Evolutionary conservation across 2,329 filamentous ascomycete species (phyloP), one percentile per base, ranked within the genome.

Genomic region (Aspergillus candidus): DNA sequence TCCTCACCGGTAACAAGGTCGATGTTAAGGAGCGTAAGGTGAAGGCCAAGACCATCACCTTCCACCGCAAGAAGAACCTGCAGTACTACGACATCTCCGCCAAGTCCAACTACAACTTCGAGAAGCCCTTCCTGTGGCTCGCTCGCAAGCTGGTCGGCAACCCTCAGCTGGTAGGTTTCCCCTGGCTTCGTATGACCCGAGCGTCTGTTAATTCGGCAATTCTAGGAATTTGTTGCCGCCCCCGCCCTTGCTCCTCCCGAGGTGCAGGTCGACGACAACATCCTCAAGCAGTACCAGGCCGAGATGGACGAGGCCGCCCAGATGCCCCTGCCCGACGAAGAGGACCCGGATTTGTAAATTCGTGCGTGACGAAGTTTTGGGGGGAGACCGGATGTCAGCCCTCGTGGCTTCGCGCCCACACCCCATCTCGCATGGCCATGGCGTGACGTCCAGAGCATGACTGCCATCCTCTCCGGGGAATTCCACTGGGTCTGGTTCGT

Each of bases 41-140:
- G 70, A 98, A 98, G 84, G 93, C 93, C 69, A 98, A 98, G 88
- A 94, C 91, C 70, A 98, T 98, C 75, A 98, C 93, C 58, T 98
- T 98, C 87, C 93, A 98, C 82, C 88, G 93, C 76, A 98, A 98
- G 88, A 98, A 98, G 85, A 98, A 97, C 77, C 84, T 98, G 41
- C 93, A 98, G 77, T 98, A 97, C 83, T 98, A 98, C 81, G 93
- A 97, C 63, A 97, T 97, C 71, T 96, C 89, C 34, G 93, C 93
- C 74, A 98, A 97, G 80, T 96, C 90, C 68, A 97, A 97, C 82
- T 97, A 98, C 79, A 97, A 97, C 84, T 97, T 97, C 73, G 91
- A 97, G 84, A 98, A 97, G 83, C 91, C 91, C 54, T 97, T 98
- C 88, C 85, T 97, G 63, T 97, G 93, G 93, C 85, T 98, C 63